phyloP scores from a whole-genome alignment of 148 eudicot species.

The Pouteria glomerata region DNA sequence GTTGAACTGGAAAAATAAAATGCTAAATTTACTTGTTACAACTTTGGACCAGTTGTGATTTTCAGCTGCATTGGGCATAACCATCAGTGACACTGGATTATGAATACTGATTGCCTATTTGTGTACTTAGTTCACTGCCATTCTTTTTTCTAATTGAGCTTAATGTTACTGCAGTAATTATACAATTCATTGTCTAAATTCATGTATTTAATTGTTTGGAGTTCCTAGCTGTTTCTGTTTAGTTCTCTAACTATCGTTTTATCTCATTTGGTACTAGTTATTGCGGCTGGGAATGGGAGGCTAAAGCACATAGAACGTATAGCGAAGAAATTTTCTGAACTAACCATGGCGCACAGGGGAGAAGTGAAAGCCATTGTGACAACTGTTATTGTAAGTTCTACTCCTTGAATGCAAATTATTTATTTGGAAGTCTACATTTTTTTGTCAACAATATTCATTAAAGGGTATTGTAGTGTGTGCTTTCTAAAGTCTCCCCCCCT shows the following conservation, averaged over 20 bases:
- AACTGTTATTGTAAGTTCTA: slow-evolving; percentile 70
- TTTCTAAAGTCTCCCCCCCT: no score
- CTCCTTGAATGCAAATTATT: slow-evolving; percentile 7
- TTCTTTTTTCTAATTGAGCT: neutral
- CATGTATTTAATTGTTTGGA: neutral
- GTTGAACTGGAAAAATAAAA: neutral
- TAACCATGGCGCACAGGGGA: slow-evolving; percentile 89
- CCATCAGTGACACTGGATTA: neutral
- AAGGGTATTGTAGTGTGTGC: no score
- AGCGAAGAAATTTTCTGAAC: slow-evolving; percentile 63
- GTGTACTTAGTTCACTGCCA: neutral
- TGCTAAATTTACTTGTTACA: neutral
- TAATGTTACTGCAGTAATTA: neutral
- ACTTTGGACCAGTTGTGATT: neutral
- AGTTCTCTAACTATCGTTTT: neutral
- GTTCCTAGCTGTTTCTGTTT: neutral
- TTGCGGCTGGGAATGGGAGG: slow-evolving; percentile 83
- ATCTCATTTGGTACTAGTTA: slow-evolving; percentile 28
- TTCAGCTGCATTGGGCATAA: neutral
- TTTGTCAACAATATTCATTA: no score
- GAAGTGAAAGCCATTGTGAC: slow-evolving; percentile 78
- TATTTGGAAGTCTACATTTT: neutral
- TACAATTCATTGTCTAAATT: neutral
- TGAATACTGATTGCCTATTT: neutral
- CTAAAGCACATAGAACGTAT: slow-evolving; percentile 52